A percentile compares a stretch with the other conserved stretches of the same genome.
phyloP scores from a whole-genome alignment of 129 eudicot genomes.

The Flaveria ramosissima region DNA sequence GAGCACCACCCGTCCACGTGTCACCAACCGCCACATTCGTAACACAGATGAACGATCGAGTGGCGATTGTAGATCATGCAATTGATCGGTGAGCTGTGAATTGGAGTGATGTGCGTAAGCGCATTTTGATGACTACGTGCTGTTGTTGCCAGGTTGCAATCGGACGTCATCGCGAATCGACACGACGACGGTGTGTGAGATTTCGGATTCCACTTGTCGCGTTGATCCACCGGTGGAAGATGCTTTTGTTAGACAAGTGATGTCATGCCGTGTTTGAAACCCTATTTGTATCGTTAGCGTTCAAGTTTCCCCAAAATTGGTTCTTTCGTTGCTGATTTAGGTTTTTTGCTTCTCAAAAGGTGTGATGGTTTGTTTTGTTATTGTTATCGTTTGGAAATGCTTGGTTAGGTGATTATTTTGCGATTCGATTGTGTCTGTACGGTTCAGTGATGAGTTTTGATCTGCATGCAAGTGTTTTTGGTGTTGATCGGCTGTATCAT shows the following conservation, averaged over 20 bases:
- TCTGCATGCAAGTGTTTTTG: constrained; percentile 35
- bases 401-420: neutral
- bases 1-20: constrained; percentile 31
- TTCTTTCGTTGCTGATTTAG: constrained; percentile 29
- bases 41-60: constrained; percentile 29
- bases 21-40: constrained; percentile 26
- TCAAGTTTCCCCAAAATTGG: constrained; percentile 32
- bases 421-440: constrained; percentile 1
- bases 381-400: neutral
- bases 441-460: constrained; percentile 8
- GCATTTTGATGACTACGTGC: constrained; percentile 25
- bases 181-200: constrained; percentile 28
- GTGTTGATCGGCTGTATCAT: constrained; percentile 8
- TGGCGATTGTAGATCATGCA: constrained; percentile 21
- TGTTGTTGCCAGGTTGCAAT: constrained; percentile 32
- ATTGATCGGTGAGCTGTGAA: constrained; percentile 1
- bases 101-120: constrained; percentile 24
- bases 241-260: constrained; percentile 46
- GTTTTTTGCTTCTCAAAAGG: constrained; percentile 19
- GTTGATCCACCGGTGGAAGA: constrained; percentile 22
- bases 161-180: constrained; percentile 28
- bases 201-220: constrained; percentile 43
- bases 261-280: constrained; percentile 48
- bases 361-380: constrained; percentile 3
- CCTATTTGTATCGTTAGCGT: constrained; percentile 36